Evolutionary conservation across 2,329 filamentous ascomycete genomes (phyloP).

Genomic region (Penicillium sp.): DNA sequence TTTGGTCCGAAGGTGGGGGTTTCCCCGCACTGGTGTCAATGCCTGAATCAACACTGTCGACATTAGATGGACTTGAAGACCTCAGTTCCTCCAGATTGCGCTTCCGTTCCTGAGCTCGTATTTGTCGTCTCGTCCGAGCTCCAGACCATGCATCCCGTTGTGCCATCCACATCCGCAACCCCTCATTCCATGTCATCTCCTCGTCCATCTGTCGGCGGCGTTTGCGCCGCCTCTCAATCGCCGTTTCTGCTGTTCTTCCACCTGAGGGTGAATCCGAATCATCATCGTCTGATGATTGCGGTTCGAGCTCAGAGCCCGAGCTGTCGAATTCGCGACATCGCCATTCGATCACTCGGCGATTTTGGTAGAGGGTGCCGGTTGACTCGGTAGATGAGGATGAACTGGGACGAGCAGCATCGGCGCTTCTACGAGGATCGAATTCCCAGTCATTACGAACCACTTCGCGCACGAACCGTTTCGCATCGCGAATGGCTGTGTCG

Average conservation of each 20-base stretch:
- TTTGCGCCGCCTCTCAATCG: slow-evolving; percentile 54
- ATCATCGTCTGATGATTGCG: slow-evolving; percentile 21
- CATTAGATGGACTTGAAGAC: not conserved
- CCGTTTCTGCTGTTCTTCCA: slow-evolving; percentile 40
- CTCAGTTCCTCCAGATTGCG: slow-evolving; percentile 2
- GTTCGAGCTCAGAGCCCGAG: slow-evolving; percentile 38
- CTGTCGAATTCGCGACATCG: slow-evolving; percentile 38
- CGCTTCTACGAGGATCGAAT: slow-evolving; percentile 28
- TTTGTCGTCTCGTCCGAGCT: slow-evolving; percentile 47
- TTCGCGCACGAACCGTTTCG: slow-evolving; percentile 41
- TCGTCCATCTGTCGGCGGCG: slow-evolving; percentile 59
- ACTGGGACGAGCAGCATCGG: slow-evolving; percentile 17
- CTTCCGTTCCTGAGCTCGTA: slow-evolving; percentile 20
- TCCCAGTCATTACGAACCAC: slow-evolving; percentile 45
- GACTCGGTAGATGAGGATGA: slow-evolving; percentile 19
- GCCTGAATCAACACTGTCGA: slow-evolving; percentile 3
- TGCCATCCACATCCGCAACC: slow-evolving; percentile 73
- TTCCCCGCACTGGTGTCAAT: slow-evolving; percentile 5
- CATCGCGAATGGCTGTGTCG: slow-evolving; percentile 41
- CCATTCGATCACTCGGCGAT: slow-evolving; percentile 35
- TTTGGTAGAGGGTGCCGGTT: slow-evolving; percentile 16
- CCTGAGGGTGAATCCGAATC: slow-evolving; percentile 13
- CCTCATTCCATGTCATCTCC: slow-evolving; percentile 75
- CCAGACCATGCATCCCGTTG: slow-evolving; percentile 83
- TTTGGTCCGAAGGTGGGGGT: slow-evolving; percentile 8